A percentile compares a stretch with the other conserved stretches of the same genome.
Evolutionary conservation across 371 early-diverging fungal species (phyloP).

Genomic region (Lichtheimia ramosa): DNA sequence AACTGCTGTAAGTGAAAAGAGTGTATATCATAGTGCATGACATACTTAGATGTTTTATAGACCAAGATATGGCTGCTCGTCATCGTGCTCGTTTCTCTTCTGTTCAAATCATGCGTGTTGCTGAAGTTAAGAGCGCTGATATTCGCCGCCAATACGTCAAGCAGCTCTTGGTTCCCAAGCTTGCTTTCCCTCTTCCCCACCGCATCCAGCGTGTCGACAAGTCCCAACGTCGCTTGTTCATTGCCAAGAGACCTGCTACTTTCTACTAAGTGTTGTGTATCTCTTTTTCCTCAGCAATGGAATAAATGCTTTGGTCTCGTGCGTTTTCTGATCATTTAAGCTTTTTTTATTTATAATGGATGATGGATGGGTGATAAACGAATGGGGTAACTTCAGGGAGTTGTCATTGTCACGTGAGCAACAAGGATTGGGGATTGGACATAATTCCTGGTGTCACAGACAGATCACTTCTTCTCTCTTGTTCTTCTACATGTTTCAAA

Average conservation of each 20-base stretch:
- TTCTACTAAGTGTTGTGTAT: constrained; percentile 53
- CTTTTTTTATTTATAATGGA: no score
- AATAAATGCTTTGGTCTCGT: no score
- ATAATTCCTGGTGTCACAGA: no score
- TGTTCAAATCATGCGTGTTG: constrained; percentile 94
- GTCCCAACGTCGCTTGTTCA: constrained; percentile 70
- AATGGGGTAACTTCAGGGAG: no score
- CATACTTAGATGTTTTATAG: background rate
- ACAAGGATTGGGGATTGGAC: no score
- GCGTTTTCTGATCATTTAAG: no score
- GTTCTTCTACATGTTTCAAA: no score
- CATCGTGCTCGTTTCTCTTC: constrained; percentile 96
- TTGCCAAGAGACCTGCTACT: constrained; percentile 89
- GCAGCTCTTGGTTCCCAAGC: constrained; percentile 82
- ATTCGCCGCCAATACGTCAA: constrained; percentile 95
- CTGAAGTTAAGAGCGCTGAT: constrained; percentile 80
- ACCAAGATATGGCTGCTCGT: constrained; percentile 98
- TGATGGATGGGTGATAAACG: no score
- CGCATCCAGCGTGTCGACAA: constrained; percentile 77
- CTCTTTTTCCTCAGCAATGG: no score
- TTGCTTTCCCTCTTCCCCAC: constrained; percentile 97
- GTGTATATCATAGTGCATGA: background rate
- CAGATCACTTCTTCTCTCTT: no score
- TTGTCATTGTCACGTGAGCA: no score
- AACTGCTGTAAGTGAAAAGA: constrained; percentile 63